Percentiles rank a stretch among this genome's conserved stretches.
These are phyloP conservation scores for Xylariaceae sp. DNA, from an alignment of 2,329 filamentous ascomycete species.

Conservation along the genomic window DNA sequence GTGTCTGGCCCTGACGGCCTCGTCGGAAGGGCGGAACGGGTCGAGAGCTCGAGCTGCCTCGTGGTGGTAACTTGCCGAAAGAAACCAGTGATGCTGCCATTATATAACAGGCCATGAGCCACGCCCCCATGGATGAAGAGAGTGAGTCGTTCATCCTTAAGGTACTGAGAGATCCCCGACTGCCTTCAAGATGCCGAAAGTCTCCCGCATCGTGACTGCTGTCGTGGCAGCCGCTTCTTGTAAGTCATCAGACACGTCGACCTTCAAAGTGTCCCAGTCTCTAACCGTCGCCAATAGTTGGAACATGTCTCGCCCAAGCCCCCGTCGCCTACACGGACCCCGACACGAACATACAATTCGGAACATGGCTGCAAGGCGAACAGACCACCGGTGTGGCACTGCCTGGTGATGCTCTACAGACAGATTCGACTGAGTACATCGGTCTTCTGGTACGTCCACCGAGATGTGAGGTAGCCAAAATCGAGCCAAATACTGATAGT, in stretches of 20 bases:
- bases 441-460: slow-evolving; percentile 26
- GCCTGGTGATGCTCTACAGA: slow-evolving; percentile 28
- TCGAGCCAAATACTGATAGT: slow-evolving; percentile 8
- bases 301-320: slow-evolving; percentile 25
- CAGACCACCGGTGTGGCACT: slow-evolving; percentile 27
- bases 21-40: slow-evolving; percentile 24
- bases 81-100: slow-evolving; percentile 12
- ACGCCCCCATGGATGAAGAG: slow-evolving; percentile 8
- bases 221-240: slow-evolving; percentile 26
- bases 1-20: too few relatives aligned
- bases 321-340: slow-evolving; percentile 27
- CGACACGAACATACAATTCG: slow-evolving; percentile 27
- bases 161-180: slow-evolving; percentile 22
- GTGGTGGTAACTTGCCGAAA: too few relatives aligned
- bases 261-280: not conserved
- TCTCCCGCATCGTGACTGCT: slow-evolving; percentile 27
- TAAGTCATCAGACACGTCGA: slow-evolving; percentile 16
- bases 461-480: not conserved
- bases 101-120: slow-evolving; percentile 24
- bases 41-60: slow-evolving; percentile 12
- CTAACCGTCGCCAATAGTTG: slow-evolving; percentile 23
- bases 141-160: slow-evolving; percentile 16
- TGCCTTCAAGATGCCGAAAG: slow-evolving; percentile 28
- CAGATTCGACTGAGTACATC: slow-evolving; percentile 28
- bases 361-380: slow-evolving; percentile 25